Evolutionary conservation across 345 rosid species (phyloP).

Genomic region (Tarenaya hassleriana): DNA sequence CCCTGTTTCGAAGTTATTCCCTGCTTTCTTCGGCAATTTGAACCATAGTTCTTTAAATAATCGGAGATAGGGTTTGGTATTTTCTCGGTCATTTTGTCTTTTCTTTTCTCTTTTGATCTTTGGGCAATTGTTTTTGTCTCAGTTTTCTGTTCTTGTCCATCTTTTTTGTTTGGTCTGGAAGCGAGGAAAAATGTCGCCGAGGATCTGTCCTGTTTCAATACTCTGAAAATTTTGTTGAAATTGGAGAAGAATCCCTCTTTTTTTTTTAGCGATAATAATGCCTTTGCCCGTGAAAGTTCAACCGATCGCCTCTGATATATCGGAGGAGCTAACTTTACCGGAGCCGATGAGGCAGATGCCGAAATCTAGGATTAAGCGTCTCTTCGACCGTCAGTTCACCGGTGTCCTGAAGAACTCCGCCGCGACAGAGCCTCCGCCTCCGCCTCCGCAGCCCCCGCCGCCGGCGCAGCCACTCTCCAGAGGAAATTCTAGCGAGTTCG

Average conservation of each 20-base stretch:
- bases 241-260: background rate
- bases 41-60: slow-evolving; percentile 22
- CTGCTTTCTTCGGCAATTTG: slow-evolving; percentile 35
- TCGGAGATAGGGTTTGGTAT: slow-evolving; percentile 8
- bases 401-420: slow-evolving; percentile 34
- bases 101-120: slow-evolving; percentile 24
- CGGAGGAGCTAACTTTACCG: slow-evolving; percentile 31
- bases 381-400: slow-evolving; percentile 73
- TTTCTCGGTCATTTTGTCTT: slow-evolving; percentile 20
- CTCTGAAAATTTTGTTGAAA: slow-evolving; percentile 12
- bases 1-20: slow-evolving; percentile 62
- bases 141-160: background rate
- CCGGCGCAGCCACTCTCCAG: slow-evolving; percentile 27
- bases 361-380: slow-evolving; percentile 75
- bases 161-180: slow-evolving; percentile 16
- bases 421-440: slow-evolving; percentile 39
- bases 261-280: slow-evolving; percentile 23
- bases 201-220: slow-evolving; percentile 5
- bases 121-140: slow-evolving; percentile 10
- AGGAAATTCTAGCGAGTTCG: slow-evolving; percentile 46
- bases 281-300: slow-evolving; percentile 70
- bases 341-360: slow-evolving; percentile 52
- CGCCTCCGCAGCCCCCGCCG: too few relatives aligned
- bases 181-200: background rate
- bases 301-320: slow-evolving; percentile 47